Percentiles rank a stretch among this genome's conserved stretches.
Evolutionary conservation across 345 rosid genomes (phyloP).

Genomic region (Camelina hispida): DNA sequence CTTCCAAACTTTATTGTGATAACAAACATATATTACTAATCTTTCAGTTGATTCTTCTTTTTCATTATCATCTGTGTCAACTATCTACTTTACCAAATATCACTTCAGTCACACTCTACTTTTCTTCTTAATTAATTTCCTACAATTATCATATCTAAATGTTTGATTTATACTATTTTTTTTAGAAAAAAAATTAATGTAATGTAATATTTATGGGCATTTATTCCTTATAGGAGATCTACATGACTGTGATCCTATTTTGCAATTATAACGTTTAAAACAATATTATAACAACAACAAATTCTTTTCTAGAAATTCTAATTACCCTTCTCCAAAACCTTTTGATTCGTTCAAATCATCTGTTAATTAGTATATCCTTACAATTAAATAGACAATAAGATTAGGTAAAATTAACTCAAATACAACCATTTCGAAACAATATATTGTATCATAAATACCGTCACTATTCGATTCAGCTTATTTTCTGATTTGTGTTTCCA

Average conservation of each 20-base stretch:
- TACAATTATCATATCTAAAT: neutral
- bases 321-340: no score
- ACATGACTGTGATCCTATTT: no score
- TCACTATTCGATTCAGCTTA: neutral
- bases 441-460: no score
- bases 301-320: no score
- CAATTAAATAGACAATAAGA: neutral
- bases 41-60: neutral
- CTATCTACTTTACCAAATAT: conserved; percentile 22
- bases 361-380: no score
- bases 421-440: neutral
- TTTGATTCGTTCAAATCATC: no score
- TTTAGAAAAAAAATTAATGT: no score
- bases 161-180: neutral
- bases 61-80: conserved; percentile 1
- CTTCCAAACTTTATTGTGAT: neutral
- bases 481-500: no score
- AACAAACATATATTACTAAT: neutral
- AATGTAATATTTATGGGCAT: no score
- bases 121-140: neutral
- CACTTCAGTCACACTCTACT: conserved; percentile 27
- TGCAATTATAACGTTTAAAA: no score
- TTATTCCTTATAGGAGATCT: no score
- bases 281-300: no score
- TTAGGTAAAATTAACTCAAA: neutral